Percentiles rank a stretch among this genome's conserved stretches.
Conservation (phyloP, 2,329 filamentous ascomycete genomes). For the Fragosphaeria purpurea region DNA sequence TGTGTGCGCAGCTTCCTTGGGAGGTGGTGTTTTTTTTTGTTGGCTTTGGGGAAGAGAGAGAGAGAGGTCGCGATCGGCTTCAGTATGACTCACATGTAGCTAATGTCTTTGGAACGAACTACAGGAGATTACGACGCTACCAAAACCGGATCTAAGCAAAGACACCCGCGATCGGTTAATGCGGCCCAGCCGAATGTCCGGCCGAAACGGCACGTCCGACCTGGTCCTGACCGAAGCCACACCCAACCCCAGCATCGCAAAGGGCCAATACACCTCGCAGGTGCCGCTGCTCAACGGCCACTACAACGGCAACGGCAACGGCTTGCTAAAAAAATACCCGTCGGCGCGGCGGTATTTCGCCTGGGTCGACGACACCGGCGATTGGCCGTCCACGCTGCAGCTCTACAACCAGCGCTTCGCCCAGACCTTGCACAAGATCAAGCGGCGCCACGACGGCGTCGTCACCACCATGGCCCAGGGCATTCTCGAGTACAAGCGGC, state of each 20-base stretch:
- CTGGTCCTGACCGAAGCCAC: conserved; percentile 68
- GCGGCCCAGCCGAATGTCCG: conserved; percentile 48
- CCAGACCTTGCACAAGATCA: conserved; percentile 84
- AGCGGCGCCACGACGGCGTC: conserved; percentile 89
- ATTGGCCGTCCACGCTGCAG: conserved; percentile 90
- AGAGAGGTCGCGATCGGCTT: too few relatives aligned
- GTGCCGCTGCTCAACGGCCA: conserved; percentile 19
- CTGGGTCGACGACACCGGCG: conserved; percentile 73
- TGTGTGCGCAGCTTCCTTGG: conserved; percentile 33
- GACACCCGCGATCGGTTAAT: conserved; percentile 74
- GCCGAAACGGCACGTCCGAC: conserved; percentile 41
- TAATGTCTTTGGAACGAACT: too few relatives aligned
- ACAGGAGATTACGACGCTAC: conserved; percentile 83
- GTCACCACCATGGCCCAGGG: conserved; percentile 97
- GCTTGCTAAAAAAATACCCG: conserved; percentile 35
- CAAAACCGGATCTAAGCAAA: conserved; percentile 63
- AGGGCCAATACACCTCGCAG: conserved; percentile 65
- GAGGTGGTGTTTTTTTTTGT: conserved; percentile 2
- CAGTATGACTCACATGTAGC: too few relatives aligned
- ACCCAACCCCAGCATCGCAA: conserved; percentile 77
- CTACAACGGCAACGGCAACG: conserved; percentile 20
- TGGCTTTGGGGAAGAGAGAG: too few relatives aligned
- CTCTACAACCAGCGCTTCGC: conserved; percentile 91
- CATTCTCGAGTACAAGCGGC: conserved; percentile 95
- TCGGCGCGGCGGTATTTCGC: conserved; percentile 73